Evolutionary conservation across 306 rosid species (phyloP).

Genomic region (Cicer arietinum): DNA sequence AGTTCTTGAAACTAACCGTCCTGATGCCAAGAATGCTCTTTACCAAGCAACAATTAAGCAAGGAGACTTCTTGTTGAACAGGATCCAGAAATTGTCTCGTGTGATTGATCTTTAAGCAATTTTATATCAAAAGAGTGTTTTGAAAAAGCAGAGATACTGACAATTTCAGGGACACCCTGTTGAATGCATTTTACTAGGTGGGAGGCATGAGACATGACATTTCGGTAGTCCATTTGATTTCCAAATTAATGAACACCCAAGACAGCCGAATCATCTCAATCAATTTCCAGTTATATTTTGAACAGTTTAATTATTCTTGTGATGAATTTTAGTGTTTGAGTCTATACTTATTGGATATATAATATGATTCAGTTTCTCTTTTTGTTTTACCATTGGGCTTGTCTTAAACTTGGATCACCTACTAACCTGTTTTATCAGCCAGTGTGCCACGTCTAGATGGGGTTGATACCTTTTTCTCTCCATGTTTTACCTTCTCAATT

Average conservation of each 20-base stretch:
- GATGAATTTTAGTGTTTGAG: conserved; percentile 26
- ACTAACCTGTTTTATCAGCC: background rate
- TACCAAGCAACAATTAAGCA: conserved; percentile 98
- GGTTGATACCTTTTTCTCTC: too few species aligned
- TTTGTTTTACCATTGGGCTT: background rate
- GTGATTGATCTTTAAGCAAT: conserved; percentile 72
- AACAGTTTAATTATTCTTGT: background rate
- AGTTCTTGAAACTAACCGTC: conserved; percentile 91
- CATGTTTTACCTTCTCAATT: background rate
- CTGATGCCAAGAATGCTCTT: conserved; percentile 93
- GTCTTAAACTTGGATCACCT: background rate
- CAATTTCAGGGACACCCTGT: conserved; percentile 31
- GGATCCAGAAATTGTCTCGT: conserved; percentile 93
- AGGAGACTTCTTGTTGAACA: conserved; percentile 92
- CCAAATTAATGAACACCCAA: conserved; percentile 29
- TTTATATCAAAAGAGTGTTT: conserved; percentile 21
- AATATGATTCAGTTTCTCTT: background rate
- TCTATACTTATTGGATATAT: background rate
- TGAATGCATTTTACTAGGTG: conserved; percentile 37
- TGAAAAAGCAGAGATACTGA: conserved; percentile 31
- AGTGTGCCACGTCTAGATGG: background rate
- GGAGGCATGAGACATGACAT: conserved; percentile 26
- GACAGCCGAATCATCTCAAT: conserved; percentile 20
- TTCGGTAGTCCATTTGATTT: conserved; percentile 35
- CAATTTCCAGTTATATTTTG: conserved; percentile 7